A percentile compares a stretch with the other conserved stretches of the same genome.
phyloP scores from a whole-genome alignment of 768 basidiomycete genomes.

The Chlorophyllum brunneum region DNA sequence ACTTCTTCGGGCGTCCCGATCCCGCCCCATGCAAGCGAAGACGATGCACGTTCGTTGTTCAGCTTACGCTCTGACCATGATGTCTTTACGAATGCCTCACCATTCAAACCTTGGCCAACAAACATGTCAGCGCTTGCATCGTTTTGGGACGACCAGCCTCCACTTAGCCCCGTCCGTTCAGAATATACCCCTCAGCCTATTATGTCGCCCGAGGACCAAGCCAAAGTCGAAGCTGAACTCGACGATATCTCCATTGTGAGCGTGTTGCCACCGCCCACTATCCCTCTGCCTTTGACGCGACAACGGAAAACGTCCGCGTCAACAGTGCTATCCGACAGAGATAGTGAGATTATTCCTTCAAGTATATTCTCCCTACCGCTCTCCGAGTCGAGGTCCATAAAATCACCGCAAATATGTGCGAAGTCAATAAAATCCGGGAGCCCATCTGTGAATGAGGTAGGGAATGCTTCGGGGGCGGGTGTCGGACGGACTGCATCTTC shows the following conservation, averaged over 20 bases:
- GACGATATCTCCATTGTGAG: conserved; percentile 9
- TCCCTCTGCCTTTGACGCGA: conserved; percentile 25
- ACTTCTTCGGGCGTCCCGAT: conserved; percentile 37
- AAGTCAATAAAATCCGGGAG: background rate
- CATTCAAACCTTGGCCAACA: conserved; percentile 19
- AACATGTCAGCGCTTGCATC: conserved; percentile 27
- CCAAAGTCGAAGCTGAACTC: conserved; percentile 44
- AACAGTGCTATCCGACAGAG: conserved; percentile 30
- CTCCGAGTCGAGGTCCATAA: conserved; percentile 2
- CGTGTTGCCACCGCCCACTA: conserved; percentile 24
- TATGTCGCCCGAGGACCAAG: conserved; percentile 64
- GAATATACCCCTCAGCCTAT: conserved; percentile 65
- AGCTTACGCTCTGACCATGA: conserved; percentile 47
- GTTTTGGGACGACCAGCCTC: conserved; percentile 47
- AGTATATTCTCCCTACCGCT: conserved; percentile 6
- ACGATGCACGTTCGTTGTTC: conserved; percentile 53
- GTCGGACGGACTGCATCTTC: background rate
- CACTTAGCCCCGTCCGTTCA: conserved; percentile 29
- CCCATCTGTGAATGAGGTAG: background rate
- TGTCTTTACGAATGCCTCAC: conserved; percentile 19
- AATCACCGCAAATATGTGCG: background rate
- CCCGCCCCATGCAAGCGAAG: conserved; percentile 38
- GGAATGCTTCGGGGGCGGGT: background rate
- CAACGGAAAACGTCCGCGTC: conserved; percentile 34
- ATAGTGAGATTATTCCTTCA: conserved; percentile 15